A percentile compares a stretch with the other conserved stretches of the same genome.
Evolutionary conservation across 1,284 basidiomycete genomes (phyloP).

Genomic region (Pulveroboletus sp.): DNA sequence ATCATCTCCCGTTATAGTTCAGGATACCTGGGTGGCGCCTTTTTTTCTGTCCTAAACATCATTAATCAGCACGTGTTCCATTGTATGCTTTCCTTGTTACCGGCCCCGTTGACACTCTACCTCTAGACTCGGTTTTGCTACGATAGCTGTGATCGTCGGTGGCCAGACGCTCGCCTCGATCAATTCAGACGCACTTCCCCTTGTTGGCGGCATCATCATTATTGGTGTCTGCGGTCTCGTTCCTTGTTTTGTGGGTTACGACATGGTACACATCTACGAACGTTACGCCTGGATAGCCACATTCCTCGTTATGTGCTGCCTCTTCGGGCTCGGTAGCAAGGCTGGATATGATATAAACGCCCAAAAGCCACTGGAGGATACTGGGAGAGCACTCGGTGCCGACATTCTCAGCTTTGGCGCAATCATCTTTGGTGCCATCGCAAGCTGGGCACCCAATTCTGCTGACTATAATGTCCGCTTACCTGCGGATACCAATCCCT

Average conservation of each 20-base stretch:
- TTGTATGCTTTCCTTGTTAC: background rate
- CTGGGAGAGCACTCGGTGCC: slow-evolving; percentile 44
- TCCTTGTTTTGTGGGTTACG: slow-evolving; percentile 54
- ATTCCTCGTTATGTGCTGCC: slow-evolving; percentile 55
- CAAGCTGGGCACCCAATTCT: slow-evolving; percentile 52
- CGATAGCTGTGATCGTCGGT: slow-evolving; percentile 48
- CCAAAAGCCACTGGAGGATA: slow-evolving; percentile 48
- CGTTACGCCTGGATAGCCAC: slow-evolving; percentile 63
- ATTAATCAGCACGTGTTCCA: slow-evolving; percentile 47
- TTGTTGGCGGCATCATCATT: slow-evolving; percentile 48
- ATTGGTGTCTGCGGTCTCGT: slow-evolving; percentile 45
- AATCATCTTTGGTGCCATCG: slow-evolving; percentile 56
- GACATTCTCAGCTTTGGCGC: slow-evolving; percentile 59
- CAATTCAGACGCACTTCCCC: slow-evolving; percentile 42
- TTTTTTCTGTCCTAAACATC: slow-evolving; percentile 62
- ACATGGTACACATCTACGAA: slow-evolving; percentile 59
- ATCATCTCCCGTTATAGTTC: slow-evolving; percentile 55
- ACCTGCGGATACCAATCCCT: slow-evolving; percentile 48
- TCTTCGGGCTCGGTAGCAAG: slow-evolving; percentile 54
- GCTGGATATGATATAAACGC: slow-evolving; percentile 51
- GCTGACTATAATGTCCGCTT: slow-evolving; percentile 60
- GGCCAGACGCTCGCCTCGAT: slow-evolving; percentile 52
- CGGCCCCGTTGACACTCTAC: background rate
- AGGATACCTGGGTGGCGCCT: slow-evolving; percentile 55
- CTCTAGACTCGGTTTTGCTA: slow-evolving; percentile 48